Percentiles rank a stretch among this genome's conserved stretches.
phyloP scores from a whole-genome alignment of 1,284 basidiomycete genomes.

The Pseudozyma hubeiensis region DNA sequence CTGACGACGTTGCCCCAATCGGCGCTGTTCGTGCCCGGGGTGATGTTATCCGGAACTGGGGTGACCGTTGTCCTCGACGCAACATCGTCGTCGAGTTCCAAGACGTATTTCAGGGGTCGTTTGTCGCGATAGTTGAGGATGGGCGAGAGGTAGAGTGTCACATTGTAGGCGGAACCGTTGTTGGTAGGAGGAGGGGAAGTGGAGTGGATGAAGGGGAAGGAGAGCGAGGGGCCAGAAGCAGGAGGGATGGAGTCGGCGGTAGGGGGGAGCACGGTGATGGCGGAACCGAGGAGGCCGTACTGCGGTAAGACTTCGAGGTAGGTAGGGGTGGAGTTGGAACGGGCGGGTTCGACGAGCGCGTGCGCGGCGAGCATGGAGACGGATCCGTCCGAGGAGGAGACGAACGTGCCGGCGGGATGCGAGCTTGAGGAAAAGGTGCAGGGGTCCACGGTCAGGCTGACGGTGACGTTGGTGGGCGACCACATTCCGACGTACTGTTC shows the following conservation, averaged over 20 bases:
- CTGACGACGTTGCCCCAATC: slow-evolving; percentile 38
- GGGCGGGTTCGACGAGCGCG: slow-evolving; percentile 14
- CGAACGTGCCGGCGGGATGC: slow-evolving; percentile 73
- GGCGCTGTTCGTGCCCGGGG: slow-evolving; percentile 29
- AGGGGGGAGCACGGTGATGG: slow-evolving; percentile 30
- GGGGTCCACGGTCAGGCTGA: slow-evolving; percentile 57
- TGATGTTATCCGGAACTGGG: slow-evolving; percentile 33
- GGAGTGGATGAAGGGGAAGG: slow-evolving; percentile 23
- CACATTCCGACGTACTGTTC: slow-evolving; percentile 26
- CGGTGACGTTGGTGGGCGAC: slow-evolving; percentile 21
- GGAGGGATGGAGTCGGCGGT: slow-evolving; percentile 25
- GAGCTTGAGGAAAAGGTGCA: slow-evolving; percentile 74
- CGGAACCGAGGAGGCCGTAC: slow-evolving; percentile 33
- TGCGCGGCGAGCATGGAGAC: slow-evolving; percentile 33
- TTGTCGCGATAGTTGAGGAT: slow-evolving; percentile 39
- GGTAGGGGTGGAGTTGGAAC: slow-evolving; percentile 72
- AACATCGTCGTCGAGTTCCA: slow-evolving; percentile 24
- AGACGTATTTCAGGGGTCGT: slow-evolving; percentile 20
- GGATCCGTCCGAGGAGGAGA: slow-evolving; percentile 9
- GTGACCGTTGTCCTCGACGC: slow-evolving; percentile 9
- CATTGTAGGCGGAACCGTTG: slow-evolving; percentile 17
- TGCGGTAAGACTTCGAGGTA: slow-evolving; percentile 74
- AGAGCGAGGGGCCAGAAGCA: slow-evolving; percentile 20
- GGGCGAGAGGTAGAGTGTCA: slow-evolving; percentile 26
- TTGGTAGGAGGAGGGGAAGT: background rate